Evolutionary conservation across 164 flowering plant genomes (phyloP), one percentile per base, ranked within the genome.

Genomic region (Magnolia officinalis): DNA sequence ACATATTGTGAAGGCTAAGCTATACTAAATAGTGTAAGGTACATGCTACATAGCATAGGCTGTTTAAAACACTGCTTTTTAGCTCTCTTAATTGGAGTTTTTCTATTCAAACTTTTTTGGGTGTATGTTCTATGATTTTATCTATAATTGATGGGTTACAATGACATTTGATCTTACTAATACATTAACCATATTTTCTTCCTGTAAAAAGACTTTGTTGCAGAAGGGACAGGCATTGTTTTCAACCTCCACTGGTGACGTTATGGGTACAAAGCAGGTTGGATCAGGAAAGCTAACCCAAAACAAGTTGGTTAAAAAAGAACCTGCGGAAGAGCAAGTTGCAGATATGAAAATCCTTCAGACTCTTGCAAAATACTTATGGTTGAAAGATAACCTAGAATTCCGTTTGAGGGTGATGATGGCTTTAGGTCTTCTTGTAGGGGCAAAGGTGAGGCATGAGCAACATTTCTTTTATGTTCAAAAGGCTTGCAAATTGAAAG

Each of bases 371-470:
- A 86, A 88, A 80, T 94, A 90, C 78, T 84, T 96, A 74, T 96
- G 99, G 99, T 85, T 88, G 89, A 89, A 90, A 81, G 99, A 92
- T 78, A 96, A 91, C 80, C 52, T 75, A 8, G 98, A 96, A 75
- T 94, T 94, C 77, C 92, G 92, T 61, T 49, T 88, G 23, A 82
- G 99, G 81, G 97, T 96, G 66, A 71, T 90, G 11, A 69, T 85
- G 50, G 96, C 99, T 6, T 71, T 94, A 81, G 91, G 91, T 51
- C 91, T 96, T 55, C 81, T 96, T 21, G 84, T 96, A 69, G 97
- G 95, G 24, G 91, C 97, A 61, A 96, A 96, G 92, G 97, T 86
- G 63, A 81, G 77, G 59, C 70, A 31, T 31, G 71, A 26, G 50
- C 31, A 68, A 11, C 31, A 64, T 64, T 64, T 64, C 67, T 21